Percentiles rank a stretch among this genome's conserved stretches.
These are phyloP conservation scores for Phytophthora megakarya DNA, from an alignment of 352 stramenopile species.

Conservation along the genomic window DNA sequence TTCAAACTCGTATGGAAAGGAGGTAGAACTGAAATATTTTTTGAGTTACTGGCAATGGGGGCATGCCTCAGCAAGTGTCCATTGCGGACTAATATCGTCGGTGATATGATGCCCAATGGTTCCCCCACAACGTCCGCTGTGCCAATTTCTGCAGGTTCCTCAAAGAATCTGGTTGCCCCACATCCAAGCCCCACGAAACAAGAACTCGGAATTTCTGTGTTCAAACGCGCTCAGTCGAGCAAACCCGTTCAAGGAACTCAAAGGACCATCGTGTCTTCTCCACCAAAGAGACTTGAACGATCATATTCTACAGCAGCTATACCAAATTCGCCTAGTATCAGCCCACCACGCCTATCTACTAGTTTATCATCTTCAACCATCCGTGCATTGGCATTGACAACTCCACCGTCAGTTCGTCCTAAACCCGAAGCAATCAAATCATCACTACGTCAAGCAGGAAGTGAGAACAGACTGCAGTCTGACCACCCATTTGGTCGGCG, in stretches of 20 bases:
- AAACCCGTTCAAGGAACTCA: not conserved
- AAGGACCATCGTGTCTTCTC: not conserved
- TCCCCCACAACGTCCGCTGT: conserved; percentile 11
- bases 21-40: not conserved
- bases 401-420: not conserved
- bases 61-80: conserved; percentile 26
- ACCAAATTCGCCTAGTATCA: not conserved
- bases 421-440: conserved; percentile 22
- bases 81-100: conserved; percentile 7
- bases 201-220: not conserved
- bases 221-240: not conserved
- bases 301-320: conserved; percentile 9
- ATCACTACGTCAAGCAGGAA: conserved; percentile 22
- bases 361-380: conserved; percentile 1
- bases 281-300: conserved; percentile 12
- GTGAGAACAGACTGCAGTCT: conserved; percentile 17
- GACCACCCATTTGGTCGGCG: conserved; percentile 1
- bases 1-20: conserved; percentile 8
- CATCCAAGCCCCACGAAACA: not conserved
- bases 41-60: conserved; percentile 23
- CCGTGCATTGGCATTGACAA: conserved; percentile 6
- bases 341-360: not conserved
- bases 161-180: conserved; percentile 23
- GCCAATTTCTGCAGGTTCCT: not conserved
- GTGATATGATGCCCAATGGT: conserved; percentile 6